Percentiles rank a stretch among this genome's conserved stretches.
phyloP scores from a whole-genome alignment of 2,329 filamentous ascomycete species.

The Aspergillus calidoustus region DNA sequence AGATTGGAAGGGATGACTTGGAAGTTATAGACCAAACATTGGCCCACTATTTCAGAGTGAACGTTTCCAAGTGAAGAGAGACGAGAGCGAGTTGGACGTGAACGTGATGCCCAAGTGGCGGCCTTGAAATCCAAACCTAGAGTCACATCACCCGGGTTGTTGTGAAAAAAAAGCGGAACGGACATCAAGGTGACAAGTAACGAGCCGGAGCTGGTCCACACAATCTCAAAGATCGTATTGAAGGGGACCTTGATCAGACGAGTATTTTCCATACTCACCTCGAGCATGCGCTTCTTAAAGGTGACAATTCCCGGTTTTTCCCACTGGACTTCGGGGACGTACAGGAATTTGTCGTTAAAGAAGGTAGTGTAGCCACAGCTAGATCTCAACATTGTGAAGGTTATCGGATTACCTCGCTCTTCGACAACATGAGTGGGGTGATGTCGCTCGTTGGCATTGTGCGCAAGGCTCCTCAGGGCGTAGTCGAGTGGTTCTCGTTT shows the following conservation, averaged over 20 bases:
- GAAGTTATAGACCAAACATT: slow-evolving; percentile 54
- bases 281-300: slow-evolving; percentile 51
- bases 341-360: slow-evolving; percentile 42
- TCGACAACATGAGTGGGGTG: slow-evolving; percentile 20
- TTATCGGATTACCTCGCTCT: slow-evolving; percentile 19
- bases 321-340: slow-evolving; percentile 38
- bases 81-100: slow-evolving; percentile 6
- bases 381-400: slow-evolving; percentile 25
- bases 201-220: slow-evolving; percentile 43
- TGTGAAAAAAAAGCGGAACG: slow-evolving; percentile 55
- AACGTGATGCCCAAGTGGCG: background rate
- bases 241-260: slow-evolving; percentile 56
- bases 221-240: slow-evolving; percentile 54
- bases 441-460: slow-evolving; percentile 33
- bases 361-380: slow-evolving; percentile 57
- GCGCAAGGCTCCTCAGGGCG: slow-evolving; percentile 42
- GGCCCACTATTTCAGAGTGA: slow-evolving; percentile 21
- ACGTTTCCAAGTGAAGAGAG: slow-evolving; percentile 9
- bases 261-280: slow-evolving; percentile 39
- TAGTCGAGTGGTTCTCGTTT: slow-evolving; percentile 41
- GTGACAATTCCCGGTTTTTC: slow-evolving; percentile 27
- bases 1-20: slow-evolving; percentile 31
- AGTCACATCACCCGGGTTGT: background rate
- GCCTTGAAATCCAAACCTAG: background rate
- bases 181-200: slow-evolving; percentile 58